Conservation (phyloP, 106 monocot species). For the Dioscorea alata region DNA sequence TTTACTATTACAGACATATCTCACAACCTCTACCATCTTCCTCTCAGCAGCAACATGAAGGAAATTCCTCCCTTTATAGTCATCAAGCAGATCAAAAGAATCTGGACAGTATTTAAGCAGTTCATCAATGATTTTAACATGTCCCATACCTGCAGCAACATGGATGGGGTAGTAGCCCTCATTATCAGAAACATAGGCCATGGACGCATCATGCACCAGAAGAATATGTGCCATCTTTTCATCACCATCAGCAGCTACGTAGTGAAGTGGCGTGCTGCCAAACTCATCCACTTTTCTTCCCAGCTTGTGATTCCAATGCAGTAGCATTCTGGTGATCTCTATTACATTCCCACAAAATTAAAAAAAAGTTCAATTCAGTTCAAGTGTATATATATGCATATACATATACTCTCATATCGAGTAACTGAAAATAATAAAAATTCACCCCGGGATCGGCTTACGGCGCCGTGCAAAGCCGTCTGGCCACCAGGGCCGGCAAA, state of each 20-base stretch:
- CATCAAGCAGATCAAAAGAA: slow-evolving; percentile 21
- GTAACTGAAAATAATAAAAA: too few species aligned
- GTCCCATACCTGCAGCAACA: slow-evolving; percentile 34
- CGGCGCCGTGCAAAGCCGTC: slow-evolving; percentile 41
- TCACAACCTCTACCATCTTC: slow-evolving; percentile 2
- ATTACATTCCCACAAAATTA: neutral
- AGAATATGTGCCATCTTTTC: slow-evolving; percentile 12
- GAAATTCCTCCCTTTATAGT: slow-evolving; percentile 30
- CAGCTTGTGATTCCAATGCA: slow-evolving; percentile 8
- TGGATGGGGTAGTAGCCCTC: slow-evolving; percentile 35
- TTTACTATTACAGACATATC: neutral
- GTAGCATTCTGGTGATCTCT: slow-evolving; percentile 24
- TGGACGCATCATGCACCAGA: slow-evolving; percentile 11
- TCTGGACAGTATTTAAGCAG: slow-evolving; percentile 25
- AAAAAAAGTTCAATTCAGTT: too few species aligned
- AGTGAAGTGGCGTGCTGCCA: slow-evolving; percentile 42
- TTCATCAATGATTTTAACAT: slow-evolving; percentile 10
- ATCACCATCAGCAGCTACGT: slow-evolving; percentile 29
- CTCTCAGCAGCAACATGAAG: slow-evolving; percentile 40
- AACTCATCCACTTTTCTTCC: neutral
- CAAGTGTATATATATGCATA: too few species aligned
- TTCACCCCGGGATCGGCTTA: slow-evolving; percentile 18
- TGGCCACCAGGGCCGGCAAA: slow-evolving; percentile 13
- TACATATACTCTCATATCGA: too few species aligned
- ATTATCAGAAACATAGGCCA: slow-evolving; percentile 22